Conservation (phyloP, 140 eudicot species). For the Stevia rebaudiana region DNA sequence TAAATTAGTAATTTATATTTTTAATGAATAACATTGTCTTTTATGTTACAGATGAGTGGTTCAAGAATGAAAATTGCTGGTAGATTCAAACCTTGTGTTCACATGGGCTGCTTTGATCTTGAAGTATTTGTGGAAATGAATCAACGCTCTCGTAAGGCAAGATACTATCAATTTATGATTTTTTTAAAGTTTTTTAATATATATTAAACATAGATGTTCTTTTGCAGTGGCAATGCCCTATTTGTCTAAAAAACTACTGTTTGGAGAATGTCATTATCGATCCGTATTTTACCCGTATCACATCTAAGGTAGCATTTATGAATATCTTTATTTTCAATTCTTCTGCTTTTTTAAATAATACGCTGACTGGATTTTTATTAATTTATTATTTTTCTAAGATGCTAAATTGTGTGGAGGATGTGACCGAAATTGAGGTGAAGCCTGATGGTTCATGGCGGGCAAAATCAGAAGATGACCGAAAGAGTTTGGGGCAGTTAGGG, state of each 20-base stretch:
- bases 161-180: neutral
- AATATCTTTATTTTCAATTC: neutral
- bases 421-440: slow-evolving; percentile 60
- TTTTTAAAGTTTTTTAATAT: neutral
- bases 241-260: slow-evolving; percentile 77
- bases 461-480: slow-evolving; percentile 55
- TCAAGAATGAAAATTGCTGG: slow-evolving; percentile 89
- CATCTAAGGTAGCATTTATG: slow-evolving; percentile 44
- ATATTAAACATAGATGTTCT: neutral
- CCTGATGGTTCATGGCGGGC: slow-evolving; percentile 63
- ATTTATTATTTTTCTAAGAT: slow-evolving; percentile 31
- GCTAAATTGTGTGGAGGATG: slow-evolving; percentile 65
- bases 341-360: neutral
- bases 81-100: slow-evolving; percentile 77
- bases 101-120: slow-evolving; percentile 94
- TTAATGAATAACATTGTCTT: neutral
- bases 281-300: slow-evolving; percentile 63
- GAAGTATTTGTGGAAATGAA: slow-evolving; percentile 85
- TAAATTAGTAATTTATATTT: neutral
- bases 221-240: slow-evolving; percentile 86
- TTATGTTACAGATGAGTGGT: slow-evolving; percentile 71
- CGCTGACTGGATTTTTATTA: neutral
- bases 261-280: slow-evolving; percentile 72
- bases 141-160: slow-evolving; percentile 81
- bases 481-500: slow-evolving; percentile 63